Percentiles rank a stretch among this genome's conserved stretches.
Conservation (phyloP, 1,284 basidiomycete species). For the Rhodotorula sp. region DNA sequence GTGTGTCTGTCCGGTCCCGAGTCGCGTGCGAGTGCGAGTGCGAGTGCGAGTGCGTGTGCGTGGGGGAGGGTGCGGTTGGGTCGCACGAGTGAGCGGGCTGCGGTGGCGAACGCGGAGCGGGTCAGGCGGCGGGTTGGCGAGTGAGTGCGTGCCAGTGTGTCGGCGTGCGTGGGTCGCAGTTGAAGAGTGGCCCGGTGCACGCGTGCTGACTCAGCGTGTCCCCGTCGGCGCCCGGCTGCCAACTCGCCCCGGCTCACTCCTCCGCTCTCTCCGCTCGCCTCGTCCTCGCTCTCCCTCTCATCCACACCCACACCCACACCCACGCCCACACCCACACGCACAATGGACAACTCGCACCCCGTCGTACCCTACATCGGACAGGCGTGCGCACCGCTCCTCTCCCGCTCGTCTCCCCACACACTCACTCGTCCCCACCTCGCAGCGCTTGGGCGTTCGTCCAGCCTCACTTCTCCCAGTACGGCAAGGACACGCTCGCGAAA, state of each 20-base stretch:
- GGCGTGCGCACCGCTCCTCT: conserved; percentile 13
- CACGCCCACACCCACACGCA: neutral
- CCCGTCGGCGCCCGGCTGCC: too few relatives aligned
- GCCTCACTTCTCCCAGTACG: conserved; percentile 70
- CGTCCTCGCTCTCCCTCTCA: neutral
- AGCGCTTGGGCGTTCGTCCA: conserved; percentile 49
- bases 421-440: neutral
- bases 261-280: too few relatives aligned
- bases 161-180: neutral
- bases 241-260: too few relatives aligned
- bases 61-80: neutral
- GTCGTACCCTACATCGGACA: conserved; percentile 34
- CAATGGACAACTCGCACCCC: conserved; percentile 32
- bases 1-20: neutral
- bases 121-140: neutral
- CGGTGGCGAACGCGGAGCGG: neutral
- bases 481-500: conserved; percentile 78
- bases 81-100: neutral
- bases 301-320: too few relatives aligned
- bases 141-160: neutral
- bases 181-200: neutral
- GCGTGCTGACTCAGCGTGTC: too few relatives aligned
- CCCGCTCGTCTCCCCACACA: neutral
- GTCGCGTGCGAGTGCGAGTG: neutral
- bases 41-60: neutral